Conservation (phyloP, 208 protist species). For the Acanthamoeba lenticulata region DNA sequence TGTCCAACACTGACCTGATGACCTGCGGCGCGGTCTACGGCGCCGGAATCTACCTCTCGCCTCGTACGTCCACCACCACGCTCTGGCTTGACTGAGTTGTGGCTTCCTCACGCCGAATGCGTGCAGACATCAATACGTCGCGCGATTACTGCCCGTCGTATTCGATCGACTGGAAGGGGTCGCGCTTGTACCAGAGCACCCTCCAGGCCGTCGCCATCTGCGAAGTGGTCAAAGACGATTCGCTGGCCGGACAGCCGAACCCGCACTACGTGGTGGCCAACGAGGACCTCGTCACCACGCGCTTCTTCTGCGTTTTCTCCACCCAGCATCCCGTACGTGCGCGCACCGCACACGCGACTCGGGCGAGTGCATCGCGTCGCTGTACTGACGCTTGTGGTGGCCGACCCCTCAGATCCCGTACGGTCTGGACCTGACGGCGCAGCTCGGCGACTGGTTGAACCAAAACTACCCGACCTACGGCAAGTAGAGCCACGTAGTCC, state of each 20-base stretch:
- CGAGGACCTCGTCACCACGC: conserved; percentile 70
- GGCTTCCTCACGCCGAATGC: neutral
- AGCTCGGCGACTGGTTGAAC: conserved; percentile 5
- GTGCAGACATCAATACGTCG: conserved; percentile 20
- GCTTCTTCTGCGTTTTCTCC: conserved; percentile 79
- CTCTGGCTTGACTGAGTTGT: neutral
- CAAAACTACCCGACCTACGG: conserved; percentile 19
- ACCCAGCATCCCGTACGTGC: neutral
- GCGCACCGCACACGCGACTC: neutral
- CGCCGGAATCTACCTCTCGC: conserved; percentile 78
- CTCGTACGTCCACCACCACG: conserved; percentile 62
- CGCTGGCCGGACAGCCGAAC: conserved; percentile 10
- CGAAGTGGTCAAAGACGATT: conserved; percentile 40
- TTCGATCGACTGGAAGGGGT: neutral
- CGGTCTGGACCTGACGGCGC: neutral
- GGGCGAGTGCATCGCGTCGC: neutral
- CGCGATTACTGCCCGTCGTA: neutral
- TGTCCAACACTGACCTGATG: conserved; percentile 69
- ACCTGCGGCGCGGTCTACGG: conserved; percentile 82
- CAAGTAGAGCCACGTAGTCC: neutral
- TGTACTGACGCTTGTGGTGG: neutral
- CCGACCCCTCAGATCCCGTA: conserved; percentile 1
- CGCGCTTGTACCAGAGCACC: neutral
- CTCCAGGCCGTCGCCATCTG: conserved; percentile 74
- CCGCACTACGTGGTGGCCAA: conserved; percentile 74